These are phyloP conservation scores for Hypoxylon sp. DNA, from an alignment of 2,329 filamentous ascomycete genomes.

Conservation along the genomic window DNA sequence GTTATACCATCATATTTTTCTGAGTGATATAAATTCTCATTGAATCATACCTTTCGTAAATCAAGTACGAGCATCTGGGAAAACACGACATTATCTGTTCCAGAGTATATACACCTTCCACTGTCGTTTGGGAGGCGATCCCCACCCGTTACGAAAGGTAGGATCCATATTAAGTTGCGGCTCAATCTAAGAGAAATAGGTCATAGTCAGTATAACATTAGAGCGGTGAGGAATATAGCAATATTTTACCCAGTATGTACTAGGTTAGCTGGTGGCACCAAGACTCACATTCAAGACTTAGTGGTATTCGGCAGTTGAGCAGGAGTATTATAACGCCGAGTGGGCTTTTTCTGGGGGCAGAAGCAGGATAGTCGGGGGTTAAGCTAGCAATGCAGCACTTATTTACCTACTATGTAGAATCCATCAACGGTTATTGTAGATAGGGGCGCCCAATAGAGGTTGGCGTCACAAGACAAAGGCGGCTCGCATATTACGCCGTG, in stretches of 20 bases:
- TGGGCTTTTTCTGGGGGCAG: neutral
- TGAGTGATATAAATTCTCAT: neutral
- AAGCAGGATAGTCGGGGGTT: neutral
- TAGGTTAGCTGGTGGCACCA: neutral
- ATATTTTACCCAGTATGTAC: neutral
- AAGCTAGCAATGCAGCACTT: neutral
- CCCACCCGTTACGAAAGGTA: neutral
- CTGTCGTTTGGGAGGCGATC: neutral
- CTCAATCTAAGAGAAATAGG: neutral
- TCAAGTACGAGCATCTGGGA: neutral
- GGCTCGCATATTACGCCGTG: neutral
- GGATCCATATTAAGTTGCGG: neutral
- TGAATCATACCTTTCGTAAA: neutral
- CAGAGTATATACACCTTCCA: neutral
- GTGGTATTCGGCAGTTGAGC: neutral
- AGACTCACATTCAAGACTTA: neutral
- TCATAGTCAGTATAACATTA: neutral
- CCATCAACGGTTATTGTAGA: neutral
- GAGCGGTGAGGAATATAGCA: neutral
- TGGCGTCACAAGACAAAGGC: neutral
- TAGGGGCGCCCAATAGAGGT: neutral
- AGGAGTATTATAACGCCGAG: neutral
- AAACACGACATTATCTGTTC: neutral
- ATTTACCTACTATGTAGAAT: too few species aligned
- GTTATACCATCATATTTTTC: neutral